Conservation (phyloP, 306 rosid genomes). For the Purshia tridentata region DNA sequence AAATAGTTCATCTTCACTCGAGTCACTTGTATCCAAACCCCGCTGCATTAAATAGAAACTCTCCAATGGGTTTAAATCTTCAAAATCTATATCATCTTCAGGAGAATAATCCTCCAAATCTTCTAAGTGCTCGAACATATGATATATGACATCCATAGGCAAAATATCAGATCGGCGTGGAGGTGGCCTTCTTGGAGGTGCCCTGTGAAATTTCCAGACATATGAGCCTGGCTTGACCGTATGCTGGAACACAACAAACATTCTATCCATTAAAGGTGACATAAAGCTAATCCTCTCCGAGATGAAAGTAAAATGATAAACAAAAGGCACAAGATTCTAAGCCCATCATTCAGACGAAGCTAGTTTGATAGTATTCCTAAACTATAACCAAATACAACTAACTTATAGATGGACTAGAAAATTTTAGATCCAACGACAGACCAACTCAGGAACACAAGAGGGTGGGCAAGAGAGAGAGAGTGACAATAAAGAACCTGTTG, state of each 20-base stretch:
- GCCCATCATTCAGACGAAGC: slow-evolving; percentile 8
- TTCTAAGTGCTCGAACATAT: slow-evolving; percentile 36
- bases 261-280: slow-evolving; percentile 52
- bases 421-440: background rate
- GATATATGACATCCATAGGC: slow-evolving; percentile 31
- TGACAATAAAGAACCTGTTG: too few species aligned
- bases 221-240: slow-evolving; percentile 53
- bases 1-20: slow-evolving; percentile 42
- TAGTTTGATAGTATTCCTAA: background rate
- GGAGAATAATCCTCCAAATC: slow-evolving; percentile 27
- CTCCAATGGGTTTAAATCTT: slow-evolving; percentile 29
- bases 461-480: background rate
- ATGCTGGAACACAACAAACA: slow-evolving; percentile 66
- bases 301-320: slow-evolving; percentile 33
- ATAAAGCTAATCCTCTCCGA: slow-evolving; percentile 39
- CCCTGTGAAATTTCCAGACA: slow-evolving; percentile 47
- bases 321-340: slow-evolving; percentile 30
- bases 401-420: background rate
- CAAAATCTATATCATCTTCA: slow-evolving; percentile 39
- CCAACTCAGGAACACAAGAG: background rate
- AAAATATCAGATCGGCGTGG: slow-evolving; percentile 32
- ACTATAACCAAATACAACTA: background rate
- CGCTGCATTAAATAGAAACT: slow-evolving; percentile 32
- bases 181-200: slow-evolving; percentile 48
- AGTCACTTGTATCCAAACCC: slow-evolving; percentile 33